A percentile compares a stretch with the other conserved stretches of the same genome.
These are phyloP conservation scores for Grifola frondosa DNA, from an alignment of 1,284 basidiomycete genomes.

Conservation along the genomic window DNA sequence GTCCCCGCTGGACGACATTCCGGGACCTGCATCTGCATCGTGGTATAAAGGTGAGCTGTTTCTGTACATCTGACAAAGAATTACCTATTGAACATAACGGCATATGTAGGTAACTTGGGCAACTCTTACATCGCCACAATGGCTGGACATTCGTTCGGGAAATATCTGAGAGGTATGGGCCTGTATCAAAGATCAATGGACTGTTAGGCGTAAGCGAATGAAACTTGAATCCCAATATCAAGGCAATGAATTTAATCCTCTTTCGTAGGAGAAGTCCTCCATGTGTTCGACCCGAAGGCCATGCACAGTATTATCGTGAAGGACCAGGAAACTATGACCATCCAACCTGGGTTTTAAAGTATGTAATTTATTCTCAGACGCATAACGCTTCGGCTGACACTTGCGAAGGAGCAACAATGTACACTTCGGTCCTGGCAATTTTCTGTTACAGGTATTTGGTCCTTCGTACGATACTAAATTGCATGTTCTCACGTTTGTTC, in stretches of 20 bases:
- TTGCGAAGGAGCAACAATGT: constrained; percentile 6
- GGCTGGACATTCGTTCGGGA: constrained; percentile 18
- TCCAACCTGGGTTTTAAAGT: constrained; percentile 14
- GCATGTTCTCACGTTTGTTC: background rate
- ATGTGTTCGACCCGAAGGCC: constrained; percentile 18
- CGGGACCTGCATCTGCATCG: constrained; percentile 13
- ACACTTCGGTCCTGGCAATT: constrained; percentile 12
- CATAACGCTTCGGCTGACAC: background rate
- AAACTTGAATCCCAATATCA: background rate
- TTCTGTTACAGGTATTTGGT: constrained; percentile 10
- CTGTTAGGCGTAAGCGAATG: constrained; percentile 14
- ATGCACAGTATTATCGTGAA: constrained; percentile 21
- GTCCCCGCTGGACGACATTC: constrained; percentile 11
- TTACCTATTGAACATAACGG: background rate
- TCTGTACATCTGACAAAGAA: background rate
- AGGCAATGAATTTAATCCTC: background rate
- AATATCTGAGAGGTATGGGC: constrained; percentile 14
- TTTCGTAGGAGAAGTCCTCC: constrained; percentile 17
- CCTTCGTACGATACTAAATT: background rate
- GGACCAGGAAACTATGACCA: constrained; percentile 21
- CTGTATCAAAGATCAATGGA: constrained; percentile 11
- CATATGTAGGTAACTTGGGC: constrained; percentile 14
- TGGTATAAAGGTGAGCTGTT: constrained; percentile 9
- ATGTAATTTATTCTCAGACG: background rate
- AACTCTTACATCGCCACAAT: constrained; percentile 15